phyloP scores from a whole-genome alignment of 129 eudicot species.

The Saussurea involucrata region DNA sequence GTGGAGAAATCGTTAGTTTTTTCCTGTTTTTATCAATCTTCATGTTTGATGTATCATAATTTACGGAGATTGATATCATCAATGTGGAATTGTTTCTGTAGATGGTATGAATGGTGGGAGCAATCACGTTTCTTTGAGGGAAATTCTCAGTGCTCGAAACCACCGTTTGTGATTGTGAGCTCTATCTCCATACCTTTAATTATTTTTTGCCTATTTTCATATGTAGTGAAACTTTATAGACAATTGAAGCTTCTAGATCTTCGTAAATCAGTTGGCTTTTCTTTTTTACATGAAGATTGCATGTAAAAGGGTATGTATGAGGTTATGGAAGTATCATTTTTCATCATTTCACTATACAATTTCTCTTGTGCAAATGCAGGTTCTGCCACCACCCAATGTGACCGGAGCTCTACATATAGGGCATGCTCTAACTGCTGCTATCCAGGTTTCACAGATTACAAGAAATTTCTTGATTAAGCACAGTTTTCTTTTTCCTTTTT shows the following conservation, averaged over 20 bases:
- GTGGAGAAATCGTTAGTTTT: conserved; percentile 91
- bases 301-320: neutral
- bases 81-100: conserved; percentile 12
- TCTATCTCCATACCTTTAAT: neutral
- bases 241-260: neutral
- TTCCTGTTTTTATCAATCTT: neutral
- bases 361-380: conserved; percentile 45
- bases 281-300: neutral
- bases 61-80: neutral
- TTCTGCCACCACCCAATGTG: conserved; percentile 97
- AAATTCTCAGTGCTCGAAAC: conserved; percentile 79
- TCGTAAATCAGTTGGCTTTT: neutral
- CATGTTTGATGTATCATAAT: neutral
- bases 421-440: conserved; percentile 93
- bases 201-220: neutral
- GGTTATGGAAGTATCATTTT: neutral
- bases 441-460: conserved; percentile 48
- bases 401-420: conserved; percentile 98
- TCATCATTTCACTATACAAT: neutral
- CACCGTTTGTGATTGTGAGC: conserved; percentile 82
- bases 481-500: neutral
- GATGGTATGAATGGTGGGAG: conserved; percentile 99
- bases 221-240: neutral
- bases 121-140: conserved; percentile 77
- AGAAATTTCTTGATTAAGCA: neutral